These are phyloP conservation scores for Coleophoma cylindrospora DNA, from an alignment of 2,329 filamentous ascomycete genomes.

Conservation along the genomic window DNA sequence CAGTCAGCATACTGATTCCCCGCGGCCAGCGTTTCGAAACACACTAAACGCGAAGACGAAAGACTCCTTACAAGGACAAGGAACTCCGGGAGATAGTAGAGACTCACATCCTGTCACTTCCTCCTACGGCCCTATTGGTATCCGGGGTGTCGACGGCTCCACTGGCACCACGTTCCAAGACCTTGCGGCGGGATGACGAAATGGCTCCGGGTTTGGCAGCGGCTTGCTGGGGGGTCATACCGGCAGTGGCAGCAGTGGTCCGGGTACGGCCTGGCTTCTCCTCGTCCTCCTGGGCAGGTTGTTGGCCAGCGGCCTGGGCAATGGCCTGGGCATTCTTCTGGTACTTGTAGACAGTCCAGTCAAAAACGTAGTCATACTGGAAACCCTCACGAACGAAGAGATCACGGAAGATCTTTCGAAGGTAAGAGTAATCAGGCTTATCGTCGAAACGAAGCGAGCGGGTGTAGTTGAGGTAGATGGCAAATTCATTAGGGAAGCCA, in stretches of 20 bases:
- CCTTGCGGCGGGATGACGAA: constrained; percentile 75
- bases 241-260: constrained; percentile 60
- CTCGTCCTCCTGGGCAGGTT: constrained; percentile 64
- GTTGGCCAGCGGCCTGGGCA: constrained; percentile 69
- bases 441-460: constrained; percentile 98
- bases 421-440: constrained; percentile 99
- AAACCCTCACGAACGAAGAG: constrained; percentile 98
- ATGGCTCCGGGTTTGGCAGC: constrained; percentile 68
- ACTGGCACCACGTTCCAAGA: constrained; percentile 62
- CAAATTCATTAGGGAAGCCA: constrained; percentile 98
- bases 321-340: constrained; percentile 98
- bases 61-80: constrained; percentile 85
- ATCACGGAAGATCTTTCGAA: constrained; percentile 99
- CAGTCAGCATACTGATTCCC: constrained; percentile 67
- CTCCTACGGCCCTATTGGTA: constrained; percentile 69
- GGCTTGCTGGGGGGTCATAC: constrained; percentile 43
- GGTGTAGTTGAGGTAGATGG: constrained; percentile 99
- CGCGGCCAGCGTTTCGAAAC: constrained; percentile 68
- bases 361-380: constrained; percentile 99
- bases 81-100: constrained; percentile 43
- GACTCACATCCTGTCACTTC: constrained; percentile 96
- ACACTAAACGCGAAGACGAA: constrained; percentile 82
- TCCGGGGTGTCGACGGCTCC: constrained; percentile 61
- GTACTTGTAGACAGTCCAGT: constrained; percentile 99
- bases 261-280: constrained; percentile 70